Conservation (phyloP, 140 eudicot genomes). For the Flaveria floridana region DNA sequence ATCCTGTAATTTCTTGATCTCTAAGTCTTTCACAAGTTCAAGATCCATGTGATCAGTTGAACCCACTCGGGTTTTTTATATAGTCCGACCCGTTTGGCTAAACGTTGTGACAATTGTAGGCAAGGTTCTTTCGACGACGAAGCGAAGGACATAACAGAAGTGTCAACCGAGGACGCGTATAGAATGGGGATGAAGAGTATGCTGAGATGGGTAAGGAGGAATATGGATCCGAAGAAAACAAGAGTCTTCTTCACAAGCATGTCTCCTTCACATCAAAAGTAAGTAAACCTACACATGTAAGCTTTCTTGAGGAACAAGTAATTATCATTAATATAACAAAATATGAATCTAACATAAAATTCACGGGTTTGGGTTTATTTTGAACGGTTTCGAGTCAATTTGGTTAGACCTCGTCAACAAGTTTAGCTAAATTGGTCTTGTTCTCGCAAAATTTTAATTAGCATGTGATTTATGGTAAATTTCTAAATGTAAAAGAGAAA, state of each 20-base stretch:
- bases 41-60: neutral
- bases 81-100: neutral
- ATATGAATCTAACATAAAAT: neutral
- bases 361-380: neutral
- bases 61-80: neutral
- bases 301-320: neutral
- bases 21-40: neutral
- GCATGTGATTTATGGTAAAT: too few relatives aligned
- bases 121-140: conserved; percentile 76
- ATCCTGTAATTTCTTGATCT: conserved; percentile 51
- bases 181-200: conserved; percentile 72
- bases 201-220: conserved; percentile 75
- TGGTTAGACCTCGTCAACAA: too few relatives aligned
- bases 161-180: conserved; percentile 74
- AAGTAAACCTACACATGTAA: conserved; percentile 18
- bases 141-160: conserved; percentile 51
- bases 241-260: conserved; percentile 84
- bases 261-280: conserved; percentile 93
- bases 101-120: conserved; percentile 31
- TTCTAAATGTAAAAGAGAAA: too few relatives aligned
- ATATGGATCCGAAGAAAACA: conserved; percentile 73
- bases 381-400: too few relatives aligned
- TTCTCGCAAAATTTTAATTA: too few relatives aligned
- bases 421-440: too few relatives aligned
- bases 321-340: neutral